phyloP scores from a whole-genome alignment of 2,329 filamentous ascomycete genomes.

The Cyphellophora europaea region DNA sequence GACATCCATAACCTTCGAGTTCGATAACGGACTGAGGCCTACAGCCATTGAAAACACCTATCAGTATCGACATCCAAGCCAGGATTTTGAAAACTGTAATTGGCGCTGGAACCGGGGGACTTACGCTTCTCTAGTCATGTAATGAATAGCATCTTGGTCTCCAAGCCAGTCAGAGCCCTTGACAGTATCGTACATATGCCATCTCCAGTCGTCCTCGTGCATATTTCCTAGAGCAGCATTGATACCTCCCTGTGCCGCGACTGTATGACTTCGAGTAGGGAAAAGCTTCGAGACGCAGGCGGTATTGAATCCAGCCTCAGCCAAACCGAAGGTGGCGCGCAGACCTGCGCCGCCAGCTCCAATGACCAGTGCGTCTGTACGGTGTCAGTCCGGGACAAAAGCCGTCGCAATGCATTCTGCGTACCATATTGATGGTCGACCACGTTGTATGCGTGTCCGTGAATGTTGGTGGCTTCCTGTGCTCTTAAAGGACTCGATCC shows the following conservation, averaged over 20 bases:
- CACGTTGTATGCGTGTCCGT: constrained; percentile 34
- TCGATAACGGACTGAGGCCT: constrained; percentile 43
- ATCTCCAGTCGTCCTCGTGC: constrained; percentile 48
- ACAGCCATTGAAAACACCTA: too few species aligned
- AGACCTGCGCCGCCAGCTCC: constrained; percentile 55
- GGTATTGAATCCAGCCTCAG: constrained; percentile 55
- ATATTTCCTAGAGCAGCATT: constrained; percentile 50
- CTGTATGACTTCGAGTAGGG: constrained; percentile 55
- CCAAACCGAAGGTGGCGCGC: constrained; percentile 54
- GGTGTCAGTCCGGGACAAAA: too few species aligned
- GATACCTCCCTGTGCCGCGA: constrained; percentile 59
- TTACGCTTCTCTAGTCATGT: constrained; percentile 50
- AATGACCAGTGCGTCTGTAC: constrained; percentile 82
- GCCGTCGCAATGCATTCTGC: too few species aligned
- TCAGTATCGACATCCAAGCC: too few species aligned
- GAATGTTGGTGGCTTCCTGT: constrained; percentile 83
- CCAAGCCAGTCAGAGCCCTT: constrained; percentile 52
- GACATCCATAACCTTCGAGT: constrained; percentile 93
- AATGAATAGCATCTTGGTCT: constrained; percentile 51
- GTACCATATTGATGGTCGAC: constrained; percentile 87
- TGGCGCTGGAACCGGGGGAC: too few species aligned
- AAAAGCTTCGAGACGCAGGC: constrained; percentile 58
- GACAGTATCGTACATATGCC: constrained; percentile 53
- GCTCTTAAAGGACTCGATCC: constrained; percentile 66
- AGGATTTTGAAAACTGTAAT: too few species aligned